Base-by-base conservation (phyloP, 2,329 filamentous ascomycete genomes). In the Clonostachys solani region DNA sequence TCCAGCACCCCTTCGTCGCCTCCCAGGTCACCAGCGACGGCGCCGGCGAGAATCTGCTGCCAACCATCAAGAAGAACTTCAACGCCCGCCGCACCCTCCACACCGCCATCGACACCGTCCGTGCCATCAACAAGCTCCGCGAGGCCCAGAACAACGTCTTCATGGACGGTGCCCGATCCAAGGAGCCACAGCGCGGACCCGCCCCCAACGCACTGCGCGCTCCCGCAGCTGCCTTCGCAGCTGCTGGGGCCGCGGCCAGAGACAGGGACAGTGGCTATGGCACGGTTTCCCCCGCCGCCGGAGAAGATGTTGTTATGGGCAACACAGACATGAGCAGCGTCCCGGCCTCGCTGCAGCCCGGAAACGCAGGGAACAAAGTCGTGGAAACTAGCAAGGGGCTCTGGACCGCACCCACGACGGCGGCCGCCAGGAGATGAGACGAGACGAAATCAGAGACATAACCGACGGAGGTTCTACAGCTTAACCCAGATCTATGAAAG, bases 41-140 rank as follows among this genome's bases (percentile, higher is more conserved):
- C 52, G 68, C 63, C 44, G 78, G 78, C 58, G 74, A 79, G 64
- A 84, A 87, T 68, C 67, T 87, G 53, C 67, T 87, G 51, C 83
- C 83, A 9, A 81, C 80, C 7, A 82, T 87, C 62, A 84, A 86
- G 75, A 86, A 86, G 77, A 87, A 87, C 70, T 87, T 87, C 69
- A 87, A 87, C 57, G 83, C 83, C 40, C 74, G 83, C 48, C 73
- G 83, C 57, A 87, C 83, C 29, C 69, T 87, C 44, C 83, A 87
- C 57, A 83, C 84, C 33, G 83, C 84, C 47, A 87, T 87, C 61
- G 83, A 87, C 61, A 87, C 83, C 2, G 82, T 87, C 43, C 74
- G 84, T 43, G 83, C 83, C 34, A 87, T 87, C 61, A 86, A 87
- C 66, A 87, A 86, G 68, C 67, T 87, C 42, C 75, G 82, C 49